These are phyloP conservation scores for Tulasnella sp. DNA, from an alignment of 768 basidiomycete genomes.

Conservation along the genomic window DNA sequence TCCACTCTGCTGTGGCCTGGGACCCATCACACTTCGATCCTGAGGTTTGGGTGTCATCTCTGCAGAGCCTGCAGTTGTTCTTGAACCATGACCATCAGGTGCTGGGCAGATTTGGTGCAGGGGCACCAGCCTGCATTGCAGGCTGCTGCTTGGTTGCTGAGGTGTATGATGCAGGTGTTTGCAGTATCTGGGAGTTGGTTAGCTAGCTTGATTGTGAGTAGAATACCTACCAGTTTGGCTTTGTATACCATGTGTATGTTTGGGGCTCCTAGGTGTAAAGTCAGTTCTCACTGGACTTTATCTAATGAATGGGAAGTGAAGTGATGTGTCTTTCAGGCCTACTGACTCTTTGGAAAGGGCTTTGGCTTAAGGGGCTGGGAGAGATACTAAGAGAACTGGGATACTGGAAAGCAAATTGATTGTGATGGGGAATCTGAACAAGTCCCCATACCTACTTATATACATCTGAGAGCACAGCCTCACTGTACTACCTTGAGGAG, in stretches of 20 bases:
- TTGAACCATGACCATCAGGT: constrained; percentile 4
- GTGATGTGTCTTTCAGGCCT: no score
- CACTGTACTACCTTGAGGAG: no score
- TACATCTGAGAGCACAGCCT: no score
- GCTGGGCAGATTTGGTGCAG: not conserved
- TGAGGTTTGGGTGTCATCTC: not conserved
- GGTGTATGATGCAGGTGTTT: not conserved
- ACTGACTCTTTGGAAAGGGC: no score
- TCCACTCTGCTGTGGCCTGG: constrained; percentile 10
- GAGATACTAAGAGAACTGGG: no score
- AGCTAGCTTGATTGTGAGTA: not conserved
- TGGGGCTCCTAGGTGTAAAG: no score
- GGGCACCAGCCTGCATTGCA: not conserved
- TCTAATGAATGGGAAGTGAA: no score
- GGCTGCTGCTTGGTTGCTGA: constrained; percentile 16
- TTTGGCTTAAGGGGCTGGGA: no score
- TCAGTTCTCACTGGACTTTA: no score
- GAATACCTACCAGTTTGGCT: not conserved
- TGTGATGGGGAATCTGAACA: no score
- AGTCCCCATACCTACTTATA: no score
- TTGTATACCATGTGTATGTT: not conserved
- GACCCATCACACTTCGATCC: not conserved
- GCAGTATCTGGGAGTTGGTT: not conserved
- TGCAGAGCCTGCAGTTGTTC: not conserved
- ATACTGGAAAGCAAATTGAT: no score